Evolutionary conservation across 2,329 filamentous ascomycete species (phyloP), one percentile per base, ranked within the genome.

Genomic region (Penicillium sp.): DNA sequence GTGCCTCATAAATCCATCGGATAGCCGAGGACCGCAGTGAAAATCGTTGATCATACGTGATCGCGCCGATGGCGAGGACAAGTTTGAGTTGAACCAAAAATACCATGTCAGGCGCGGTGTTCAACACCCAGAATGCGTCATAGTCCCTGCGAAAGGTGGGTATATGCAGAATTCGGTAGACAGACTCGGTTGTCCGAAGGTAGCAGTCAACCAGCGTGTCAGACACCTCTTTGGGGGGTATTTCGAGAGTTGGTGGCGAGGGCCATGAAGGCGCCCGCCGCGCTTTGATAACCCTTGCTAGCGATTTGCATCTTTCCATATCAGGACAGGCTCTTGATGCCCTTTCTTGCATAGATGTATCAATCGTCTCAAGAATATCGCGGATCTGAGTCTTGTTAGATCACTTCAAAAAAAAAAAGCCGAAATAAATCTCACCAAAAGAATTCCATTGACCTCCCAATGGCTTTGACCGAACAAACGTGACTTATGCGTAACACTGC

Each of bases 41-140:
- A 56, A 82, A 84, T 0, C 68, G 59, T 0, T 79, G 74, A 52
- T 85, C 80, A 56, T 81, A 78, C 0, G 72, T 70, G 2, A 72
- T 65, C 0, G 81, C 76, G 0, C 83, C 84, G 18, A 86, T 77
- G 0, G 84, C 82, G 3, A 86, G 66, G 0, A 85, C 76, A 0
- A 87, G 69, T 61, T 85, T 84, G 2, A 86, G 60, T 47, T 82
- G 82, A 14, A 84, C 72, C 1, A 83, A 49, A 50, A 85, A 85
- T 0, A 68, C 71, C 1, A 66, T 68, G 42, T 78, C 73, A 0
- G 71, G 64, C 1, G 67, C 57, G 0, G 57, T 30, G 6, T 24
- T 26, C 1, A 35, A 46, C 9, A 52, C 38, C 82, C 83, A 86
- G 0, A 83, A 60, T 0, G 74, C 72, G 23, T 83, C 79, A 59